Conservation (phyloP, 495 filamentous ascomycete species). For the Neurospora sp. region DNA sequence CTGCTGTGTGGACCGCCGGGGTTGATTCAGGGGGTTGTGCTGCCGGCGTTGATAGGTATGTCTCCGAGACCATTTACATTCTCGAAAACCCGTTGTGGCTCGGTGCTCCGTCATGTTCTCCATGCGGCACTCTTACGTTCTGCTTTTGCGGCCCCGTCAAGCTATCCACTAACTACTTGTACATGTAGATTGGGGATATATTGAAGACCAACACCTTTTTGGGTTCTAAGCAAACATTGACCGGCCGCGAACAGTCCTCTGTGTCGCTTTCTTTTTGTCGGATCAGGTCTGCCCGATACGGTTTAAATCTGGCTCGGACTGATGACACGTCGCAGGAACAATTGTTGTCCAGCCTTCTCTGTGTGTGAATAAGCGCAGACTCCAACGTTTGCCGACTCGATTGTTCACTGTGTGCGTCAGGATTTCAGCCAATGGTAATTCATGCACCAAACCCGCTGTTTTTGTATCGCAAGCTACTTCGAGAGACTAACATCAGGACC, state of each 20-base stretch:
- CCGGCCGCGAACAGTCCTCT: background rate
- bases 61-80: background rate
- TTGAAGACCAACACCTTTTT: background rate
- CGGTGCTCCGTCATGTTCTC: background rate
- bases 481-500: background rate
- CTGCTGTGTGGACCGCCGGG: background rate
- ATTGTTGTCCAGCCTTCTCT: background rate
- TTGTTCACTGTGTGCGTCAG: background rate
- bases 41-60: background rate
- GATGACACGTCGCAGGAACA: background rate
- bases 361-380: background rate
- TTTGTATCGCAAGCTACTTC: background rate
- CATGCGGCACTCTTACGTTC: background rate
- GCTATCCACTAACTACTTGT: background rate
- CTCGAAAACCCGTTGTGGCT: background rate
- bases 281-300: background rate
- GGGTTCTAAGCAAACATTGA: background rate
- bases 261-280: background rate
- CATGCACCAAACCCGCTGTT: background rate
- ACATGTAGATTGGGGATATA: background rate
- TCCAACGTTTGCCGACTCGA: background rate
- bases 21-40: background rate
- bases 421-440: background rate
- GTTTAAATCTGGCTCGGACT: background rate
- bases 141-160: background rate